Evolutionary conservation across 1,139 yeast species (phyloP), one percentile per base, ranked within the genome.

Genomic region (Hemisphaericaspora subhashii): DNA sequence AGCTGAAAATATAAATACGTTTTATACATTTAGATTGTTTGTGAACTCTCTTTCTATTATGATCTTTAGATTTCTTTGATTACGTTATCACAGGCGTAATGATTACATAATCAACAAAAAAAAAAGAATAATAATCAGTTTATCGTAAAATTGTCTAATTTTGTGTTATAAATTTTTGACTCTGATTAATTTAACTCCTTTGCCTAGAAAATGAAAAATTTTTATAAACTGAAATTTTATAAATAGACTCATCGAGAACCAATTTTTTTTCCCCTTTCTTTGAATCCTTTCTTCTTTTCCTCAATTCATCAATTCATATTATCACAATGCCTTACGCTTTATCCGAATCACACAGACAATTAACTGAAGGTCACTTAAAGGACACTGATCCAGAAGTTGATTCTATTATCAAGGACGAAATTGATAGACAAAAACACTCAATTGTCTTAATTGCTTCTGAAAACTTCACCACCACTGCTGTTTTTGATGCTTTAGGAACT

Each of bases 401-500:
- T 50, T 72, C 74, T 50, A 87, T 89, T 70, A 81, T 89, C 65
- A 79, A 83, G 57, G 88, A 84, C 63, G 98, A 92, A 72, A 80
- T 86, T 55, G 83, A 81, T 51, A 86, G 98, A 68, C 98, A 90
- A 70, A 85, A 83, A 67, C 82, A 84, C 60, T 87, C 96, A 38
- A 83, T 90, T 53, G 88, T 95, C 32, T 77, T 90, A 64, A 90
- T 90, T 62, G 96, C 98, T 27, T 85, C 95, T 24, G 98, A 90
- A 66, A 90, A 90, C 68, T 88, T 89, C 71, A 90, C 98, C 40
- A 87, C 97, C 36, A 84, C 82, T 61, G 89, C 97, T 16, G 98
- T 90, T 21, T 86, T 90, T 83, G 96, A 90, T 58, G 77, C 90
- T 36, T 77, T 90, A 57, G 97, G 98, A 43, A 85, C 96, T 15